A percentile compares a stretch with the other conserved stretches of the same genome.
phyloP scores from a whole-genome alignment of 768 basidiomycete genomes.

The Piloderma croceum region DNA sequence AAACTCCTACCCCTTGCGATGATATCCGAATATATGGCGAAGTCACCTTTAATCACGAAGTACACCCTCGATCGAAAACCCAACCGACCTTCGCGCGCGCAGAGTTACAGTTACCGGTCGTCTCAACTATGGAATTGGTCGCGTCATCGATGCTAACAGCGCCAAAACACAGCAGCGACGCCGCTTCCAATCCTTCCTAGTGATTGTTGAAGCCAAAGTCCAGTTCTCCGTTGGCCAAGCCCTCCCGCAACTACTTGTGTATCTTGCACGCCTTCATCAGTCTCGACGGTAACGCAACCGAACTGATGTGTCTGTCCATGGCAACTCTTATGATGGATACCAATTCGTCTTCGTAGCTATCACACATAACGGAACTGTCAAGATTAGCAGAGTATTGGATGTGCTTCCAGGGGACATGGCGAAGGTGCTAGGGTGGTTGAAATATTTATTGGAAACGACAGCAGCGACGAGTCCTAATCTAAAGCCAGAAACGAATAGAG shows the following conservation, averaged over 20 bases:
- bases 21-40: constrained; percentile 14
- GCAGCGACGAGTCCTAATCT: no score
- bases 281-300: constrained; percentile 12
- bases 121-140: no score
- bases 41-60: constrained; percentile 13
- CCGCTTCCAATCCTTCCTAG: constrained; percentile 13
- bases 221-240: constrained; percentile 6
- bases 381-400: constrained; percentile 11
- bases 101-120: no score
- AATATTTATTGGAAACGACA: no score
- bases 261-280: constrained; percentile 14
- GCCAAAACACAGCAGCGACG: no score
- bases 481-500: no score
- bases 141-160: no score
- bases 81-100: no score
- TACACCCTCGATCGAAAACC: constrained; percentile 3
- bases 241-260: constrained; percentile 14
- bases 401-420: constrained; percentile 6
- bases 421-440: no score
- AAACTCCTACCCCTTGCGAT: constrained; percentile 11
- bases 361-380: constrained; percentile 12
- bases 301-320: constrained; percentile 15
- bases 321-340: constrained; percentile 14
- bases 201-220: constrained; percentile 13
- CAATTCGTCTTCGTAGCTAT: constrained; percentile 13